Conservation (phyloP, 2,329 filamentous ascomycete species). For the Venturia pyrina region DNA sequence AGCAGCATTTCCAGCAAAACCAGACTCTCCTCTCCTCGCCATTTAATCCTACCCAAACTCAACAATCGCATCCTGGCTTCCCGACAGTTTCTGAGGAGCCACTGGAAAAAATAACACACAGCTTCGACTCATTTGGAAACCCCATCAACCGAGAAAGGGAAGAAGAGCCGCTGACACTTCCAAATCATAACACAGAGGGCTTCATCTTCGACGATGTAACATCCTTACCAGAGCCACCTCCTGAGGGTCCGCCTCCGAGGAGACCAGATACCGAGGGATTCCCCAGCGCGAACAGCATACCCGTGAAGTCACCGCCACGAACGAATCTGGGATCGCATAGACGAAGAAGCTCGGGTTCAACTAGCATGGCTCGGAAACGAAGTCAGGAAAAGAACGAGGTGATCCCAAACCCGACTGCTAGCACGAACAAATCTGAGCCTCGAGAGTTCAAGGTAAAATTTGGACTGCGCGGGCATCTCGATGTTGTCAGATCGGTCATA, state of each 20-base stretch:
- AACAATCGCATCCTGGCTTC: conserved; percentile 10
- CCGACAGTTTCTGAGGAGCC: conserved; percentile 39
- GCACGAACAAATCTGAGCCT: conserved; percentile 50
- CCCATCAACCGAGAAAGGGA: conserved; percentile 31
- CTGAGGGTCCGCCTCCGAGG: conserved; percentile 44
- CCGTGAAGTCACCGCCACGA: conserved; percentile 70
- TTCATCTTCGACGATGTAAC: conserved; percentile 88
- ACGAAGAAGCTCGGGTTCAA: conserved; percentile 61
- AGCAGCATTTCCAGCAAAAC: conserved; percentile 23
- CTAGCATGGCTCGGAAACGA: conserved; percentile 52
- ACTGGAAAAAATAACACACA: conserved; percentile 47
- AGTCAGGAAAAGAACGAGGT: conserved; percentile 53
- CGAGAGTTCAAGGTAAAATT: conserved; percentile 87
- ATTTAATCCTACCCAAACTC: conserved; percentile 4
- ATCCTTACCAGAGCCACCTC: conserved; percentile 47
- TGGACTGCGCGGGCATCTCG: conserved; percentile 81
- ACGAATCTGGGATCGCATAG: conserved; percentile 56
- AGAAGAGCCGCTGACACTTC: conserved; percentile 20
- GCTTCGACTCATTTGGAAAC: conserved; percentile 48
- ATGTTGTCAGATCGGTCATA: conserved; percentile 87
- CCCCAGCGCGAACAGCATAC: conserved; percentile 65
- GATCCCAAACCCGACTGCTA: conserved; percentile 30
- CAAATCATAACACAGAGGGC: conserved; percentile 48
- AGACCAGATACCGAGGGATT: conserved; percentile 83
- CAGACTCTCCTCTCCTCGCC: conserved; percentile 31